These are phyloP conservation scores for Gossypium sturtianum DNA, from an alignment of 345 rosid genomes.

Conservation along the genomic window DNA sequence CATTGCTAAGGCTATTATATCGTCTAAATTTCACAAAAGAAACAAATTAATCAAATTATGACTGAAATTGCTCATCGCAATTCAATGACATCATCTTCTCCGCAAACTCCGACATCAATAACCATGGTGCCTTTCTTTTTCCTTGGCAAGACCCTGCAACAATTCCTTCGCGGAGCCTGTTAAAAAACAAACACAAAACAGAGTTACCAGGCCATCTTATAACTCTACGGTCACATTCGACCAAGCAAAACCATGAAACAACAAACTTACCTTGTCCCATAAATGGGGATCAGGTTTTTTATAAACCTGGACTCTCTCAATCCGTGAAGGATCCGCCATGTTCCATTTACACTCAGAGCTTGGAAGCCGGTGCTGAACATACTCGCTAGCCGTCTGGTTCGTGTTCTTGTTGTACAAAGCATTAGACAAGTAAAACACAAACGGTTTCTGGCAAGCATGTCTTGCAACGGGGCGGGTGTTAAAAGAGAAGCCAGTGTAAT, in stretches of 20 bases:
- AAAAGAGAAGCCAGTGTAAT: conserved; percentile 34
- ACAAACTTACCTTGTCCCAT: conserved; percentile 20
- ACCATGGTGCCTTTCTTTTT: conserved; percentile 30
- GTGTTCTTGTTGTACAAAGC: conserved; percentile 20
- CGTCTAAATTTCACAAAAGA: neutral
- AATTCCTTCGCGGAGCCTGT: conserved; percentile 57
- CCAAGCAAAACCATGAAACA: neutral
- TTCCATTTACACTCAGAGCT: conserved; percentile 41
- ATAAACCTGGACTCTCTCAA: conserved; percentile 31
- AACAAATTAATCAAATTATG: too few species aligned
- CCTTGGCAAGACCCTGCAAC: conserved; percentile 39
- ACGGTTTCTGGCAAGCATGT: conserved; percentile 47
- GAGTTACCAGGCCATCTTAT: neutral
- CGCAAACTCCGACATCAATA: conserved; percentile 44
- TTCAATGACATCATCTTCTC: conserved; percentile 39
- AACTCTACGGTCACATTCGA: neutral
- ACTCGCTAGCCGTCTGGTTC: conserved; percentile 39
- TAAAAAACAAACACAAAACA: neutral
- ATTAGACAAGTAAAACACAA: conserved; percentile 36
- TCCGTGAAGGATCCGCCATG: conserved; percentile 25
- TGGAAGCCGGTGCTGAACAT: conserved; percentile 19
- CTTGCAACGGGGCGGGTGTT: conserved; percentile 43
- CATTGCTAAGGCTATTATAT: neutral
- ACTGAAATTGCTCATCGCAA: conserved; percentile 3
- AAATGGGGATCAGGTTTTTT: conserved; percentile 24